Evolutionary conservation across 306 rosid species (phyloP), one percentile per base, ranked within the genome.

Genomic region (Hippophae rhamnoides): DNA sequence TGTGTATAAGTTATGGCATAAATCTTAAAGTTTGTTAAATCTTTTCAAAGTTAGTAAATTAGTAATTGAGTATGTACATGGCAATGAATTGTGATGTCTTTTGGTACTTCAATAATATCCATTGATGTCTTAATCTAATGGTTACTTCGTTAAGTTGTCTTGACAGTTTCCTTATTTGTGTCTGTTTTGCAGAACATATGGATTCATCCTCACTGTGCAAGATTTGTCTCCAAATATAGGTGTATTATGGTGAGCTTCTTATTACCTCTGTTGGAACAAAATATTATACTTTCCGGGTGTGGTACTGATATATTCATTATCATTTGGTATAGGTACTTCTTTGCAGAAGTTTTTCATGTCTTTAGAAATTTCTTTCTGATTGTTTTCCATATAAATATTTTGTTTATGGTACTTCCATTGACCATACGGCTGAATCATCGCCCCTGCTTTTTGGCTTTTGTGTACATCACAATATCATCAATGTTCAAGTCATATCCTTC

Each of bases 191-290:
- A 85, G 96, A 54, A 83, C 95, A 56, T 87, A 87, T 69, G 98
- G 98, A 58, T 92, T 92, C 79, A 87, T 85, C 71, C 95, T 87
- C 64, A 92, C 98, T 0, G 84, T 85, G 55, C 95, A 66, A 66
- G 98, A 92, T 77, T 82, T 92, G 56, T 87, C 96, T 70, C 98
- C 98, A 54, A 90, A 90, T 70, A 85, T 85, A 43, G 96, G 96
- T 57, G 89, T 87, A 59, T 60, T 85, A 74, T 92, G 98, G 98
- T 92, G 75, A 81, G 95, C 70, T 31, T 59, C 13, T 57, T 58
- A 13, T 47, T 62, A n/a, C 47, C 54, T 42, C 13, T 54, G 57
- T 45, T 60, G n/a, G 48, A 6, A 31, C 12, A 9, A 1, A 47
- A 14, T 54, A 13, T 56, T 56, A 9, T 60, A 50, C 55, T 59